Evolutionary conservation across 2,329 filamentous ascomycete species (phyloP).

Genomic region (Phialophora expanda): DNA sequence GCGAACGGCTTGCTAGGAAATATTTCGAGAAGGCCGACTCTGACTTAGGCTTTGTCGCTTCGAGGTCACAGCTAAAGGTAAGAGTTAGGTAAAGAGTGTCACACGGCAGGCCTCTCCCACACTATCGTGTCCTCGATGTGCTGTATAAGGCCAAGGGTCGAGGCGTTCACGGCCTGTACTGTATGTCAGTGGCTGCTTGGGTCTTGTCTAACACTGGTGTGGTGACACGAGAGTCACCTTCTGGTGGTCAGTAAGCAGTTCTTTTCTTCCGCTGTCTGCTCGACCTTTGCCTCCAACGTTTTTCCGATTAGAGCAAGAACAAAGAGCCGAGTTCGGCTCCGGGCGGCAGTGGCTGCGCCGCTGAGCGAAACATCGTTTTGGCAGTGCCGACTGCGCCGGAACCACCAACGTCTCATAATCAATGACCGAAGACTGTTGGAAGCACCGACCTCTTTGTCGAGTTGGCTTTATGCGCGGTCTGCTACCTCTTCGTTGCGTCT

Average conservation of each 20-base stretch:
- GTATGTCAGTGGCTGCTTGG: neutral
- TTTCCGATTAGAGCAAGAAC: neutral
- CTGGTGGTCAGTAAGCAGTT: neutral
- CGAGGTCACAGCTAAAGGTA: neutral
- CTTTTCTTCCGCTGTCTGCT: neutral
- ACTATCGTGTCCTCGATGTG: neutral
- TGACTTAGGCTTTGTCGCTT: slow-evolving; percentile 2
- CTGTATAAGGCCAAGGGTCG: neutral
- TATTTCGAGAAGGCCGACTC: slow-evolving; percentile 1
- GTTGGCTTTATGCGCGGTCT: neutral
- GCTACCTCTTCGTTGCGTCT: neutral
- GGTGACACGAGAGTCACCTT: neutral
- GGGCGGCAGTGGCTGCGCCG: slow-evolving; percentile 4
- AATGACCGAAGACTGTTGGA: slow-evolving; percentile 7
- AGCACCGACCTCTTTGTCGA: slow-evolving; percentile 2
- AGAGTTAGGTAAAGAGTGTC: slow-evolving; percentile 3
- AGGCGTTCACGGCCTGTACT: neutral
- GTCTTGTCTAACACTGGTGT: neutral
- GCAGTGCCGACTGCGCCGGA: slow-evolving; percentile 17
- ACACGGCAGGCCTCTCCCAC: slow-evolving; percentile 6
- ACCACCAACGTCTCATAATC: slow-evolving; percentile 15
- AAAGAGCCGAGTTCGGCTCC: slow-evolving; percentile 11
- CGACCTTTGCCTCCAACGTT: neutral
- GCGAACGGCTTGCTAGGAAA: neutral
- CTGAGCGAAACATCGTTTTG: slow-evolving; percentile 8